These are phyloP conservation scores for Tetrapisispora taiwanensis DNA, from an alignment of 805 yeast genomes.

Conservation along the genomic window DNA sequence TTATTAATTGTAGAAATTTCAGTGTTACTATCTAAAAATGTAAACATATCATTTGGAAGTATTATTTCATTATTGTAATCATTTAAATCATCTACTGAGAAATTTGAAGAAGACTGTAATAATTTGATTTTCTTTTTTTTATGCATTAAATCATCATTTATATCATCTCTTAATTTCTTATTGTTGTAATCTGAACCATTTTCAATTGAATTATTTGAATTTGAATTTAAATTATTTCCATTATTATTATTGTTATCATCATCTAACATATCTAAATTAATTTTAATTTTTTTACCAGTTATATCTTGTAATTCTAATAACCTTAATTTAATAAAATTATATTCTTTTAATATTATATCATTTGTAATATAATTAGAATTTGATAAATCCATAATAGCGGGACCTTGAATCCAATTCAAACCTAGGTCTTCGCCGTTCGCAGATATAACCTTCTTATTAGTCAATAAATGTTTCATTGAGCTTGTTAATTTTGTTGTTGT, in stretches of 20 bases:
- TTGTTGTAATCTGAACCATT: constrained; percentile 1
- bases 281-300: constrained; percentile 19
- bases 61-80: constrained; percentile 12
- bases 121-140: constrained; percentile 3
- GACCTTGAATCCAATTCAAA: constrained; percentile 26
- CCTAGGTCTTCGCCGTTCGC: constrained; percentile 10
- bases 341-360: constrained; percentile 20
- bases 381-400: constrained; percentile 22
- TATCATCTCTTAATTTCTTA: background rate
- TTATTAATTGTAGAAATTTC: background rate
- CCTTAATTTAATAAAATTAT: constrained; percentile 21
- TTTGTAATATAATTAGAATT: constrained; percentile 18
- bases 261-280: constrained; percentile 10
- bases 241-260: background rate
- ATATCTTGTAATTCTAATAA: constrained; percentile 22
- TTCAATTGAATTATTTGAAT: background rate
- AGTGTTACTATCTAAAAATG: background rate
- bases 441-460: constrained; percentile 17
- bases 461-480: constrained; percentile 10
- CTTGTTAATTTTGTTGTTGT: constrained; percentile 4
- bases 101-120: background rate
- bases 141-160: background rate
- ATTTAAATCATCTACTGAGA: background rate
- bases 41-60: constrained; percentile 9
- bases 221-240: background rate